Base-by-base conservation (phyloP, 75 land plant species). In the Picea sitchensis region DNA sequence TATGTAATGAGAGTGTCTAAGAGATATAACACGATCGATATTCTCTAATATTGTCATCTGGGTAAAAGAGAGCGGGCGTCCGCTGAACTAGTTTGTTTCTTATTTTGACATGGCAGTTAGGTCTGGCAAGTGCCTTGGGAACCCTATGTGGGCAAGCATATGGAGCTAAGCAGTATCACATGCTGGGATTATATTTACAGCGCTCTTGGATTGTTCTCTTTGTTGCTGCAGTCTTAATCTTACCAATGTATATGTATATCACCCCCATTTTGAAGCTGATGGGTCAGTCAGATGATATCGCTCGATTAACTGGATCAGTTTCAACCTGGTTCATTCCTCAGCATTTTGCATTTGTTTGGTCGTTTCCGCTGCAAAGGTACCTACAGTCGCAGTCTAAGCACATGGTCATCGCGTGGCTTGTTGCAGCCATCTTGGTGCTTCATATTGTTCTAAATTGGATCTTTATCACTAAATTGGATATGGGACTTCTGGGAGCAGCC, bases 401-500 rank as follows among this genome's bases (percentile, higher is more conserved):
- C 69, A 36, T 47, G 56, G 83, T 87, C 9, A 32, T 79, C 26
- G 87, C 84, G 21, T 76, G 81, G 83, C 9, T 59, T 14, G 64
- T 84, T 17, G 17, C n/a, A 47, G 31, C 54, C 31, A 32, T 14
- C 0, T 60, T 78, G 1, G 14, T 20, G 0, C 36, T 77, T 6
- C 88, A 87, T 18, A 34, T 75, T 31, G 76, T 68, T 1, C 65
- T 87, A 31, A 81, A 87, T 54, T 87, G 81, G 79, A 8, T 71
- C 15, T 56, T 79, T 78, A 85, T 68, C 61, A 58, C 17, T 23
- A 47, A 80, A 47, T n/a, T 47, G 17, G 65, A 79, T 0, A 30
- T 87, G 64, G 89, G 88, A 1, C 68, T 63, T 68, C 61, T n/a
- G 17, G 89, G 89, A 20, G 89, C 89, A 4, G 79, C 88, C 0